Conservation (phyloP, 2,329 filamentous ascomycete species). For the Zasmidium cellare region DNA sequence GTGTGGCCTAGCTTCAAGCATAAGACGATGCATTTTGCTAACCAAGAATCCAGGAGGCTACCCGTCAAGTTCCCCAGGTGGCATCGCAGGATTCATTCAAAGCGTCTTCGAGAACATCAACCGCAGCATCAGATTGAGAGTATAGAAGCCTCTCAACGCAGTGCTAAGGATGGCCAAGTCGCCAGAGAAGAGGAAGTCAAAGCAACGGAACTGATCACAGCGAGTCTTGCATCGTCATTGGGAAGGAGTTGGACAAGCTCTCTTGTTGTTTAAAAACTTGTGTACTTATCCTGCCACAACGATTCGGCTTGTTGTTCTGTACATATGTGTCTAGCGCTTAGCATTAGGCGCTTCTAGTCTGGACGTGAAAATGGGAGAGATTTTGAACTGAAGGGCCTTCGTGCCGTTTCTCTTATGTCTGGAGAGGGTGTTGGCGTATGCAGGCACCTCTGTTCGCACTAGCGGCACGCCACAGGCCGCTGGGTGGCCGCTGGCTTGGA, state of each 20-base stretch:
- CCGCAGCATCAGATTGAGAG: conserved; percentile 21
- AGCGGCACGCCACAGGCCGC: no score
- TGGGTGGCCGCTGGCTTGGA: no score
- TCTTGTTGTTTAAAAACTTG: background rate
- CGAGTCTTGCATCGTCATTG: background rate
- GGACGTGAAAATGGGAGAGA: background rate
- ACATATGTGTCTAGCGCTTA: background rate
- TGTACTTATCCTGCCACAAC: background rate
- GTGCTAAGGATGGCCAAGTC: background rate
- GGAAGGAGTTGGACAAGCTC: background rate
- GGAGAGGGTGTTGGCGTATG: no score
- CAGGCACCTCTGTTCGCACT: no score
- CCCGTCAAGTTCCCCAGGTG: conserved; percentile 5
- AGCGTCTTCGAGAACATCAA: conserved; percentile 22
- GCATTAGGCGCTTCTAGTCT: background rate
- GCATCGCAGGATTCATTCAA: conserved; percentile 16
- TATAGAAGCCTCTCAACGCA: conserved; percentile 6
- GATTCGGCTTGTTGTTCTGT: background rate
- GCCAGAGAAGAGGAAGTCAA: background rate
- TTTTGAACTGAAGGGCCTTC: background rate
- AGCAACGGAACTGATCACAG: background rate
- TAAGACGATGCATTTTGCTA: background rate
- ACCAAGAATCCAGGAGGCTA: conserved; percentile 5
- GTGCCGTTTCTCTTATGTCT: background rate
- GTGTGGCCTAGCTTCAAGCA: background rate